Conservation (phyloP, 768 basidiomycete species). For the Strobilomyces confusus region DNA sequence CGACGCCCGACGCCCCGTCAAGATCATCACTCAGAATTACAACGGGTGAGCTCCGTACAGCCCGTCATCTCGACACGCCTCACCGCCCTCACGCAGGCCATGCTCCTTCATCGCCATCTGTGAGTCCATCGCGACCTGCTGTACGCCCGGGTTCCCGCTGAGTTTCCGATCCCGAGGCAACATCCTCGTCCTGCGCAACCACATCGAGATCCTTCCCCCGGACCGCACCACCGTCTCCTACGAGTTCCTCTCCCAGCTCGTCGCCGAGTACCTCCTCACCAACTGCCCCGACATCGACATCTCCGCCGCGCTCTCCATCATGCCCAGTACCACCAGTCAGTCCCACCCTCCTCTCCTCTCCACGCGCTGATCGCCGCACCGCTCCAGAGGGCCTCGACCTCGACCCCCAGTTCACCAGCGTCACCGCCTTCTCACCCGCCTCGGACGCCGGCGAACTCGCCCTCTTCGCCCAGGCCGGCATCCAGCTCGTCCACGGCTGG, state of each 20-base stretch:
- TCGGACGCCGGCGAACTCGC: conserved; percentile 73
- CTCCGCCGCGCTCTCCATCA: conserved; percentile 28
- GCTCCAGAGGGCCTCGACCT: conserved; percentile 84
- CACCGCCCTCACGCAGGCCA: conserved; percentile 45
- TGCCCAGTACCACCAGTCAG: conserved; percentile 72
- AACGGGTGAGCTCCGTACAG: conserved; percentile 59
- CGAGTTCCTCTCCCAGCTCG: conserved; percentile 75
- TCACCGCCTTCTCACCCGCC: conserved; percentile 62
- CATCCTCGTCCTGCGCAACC: conserved; percentile 80
- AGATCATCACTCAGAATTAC: conserved; percentile 79
- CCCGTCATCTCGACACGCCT: not conserved
- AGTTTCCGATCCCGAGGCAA: too few relatives aligned
- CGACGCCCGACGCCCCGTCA: conserved; percentile 33
- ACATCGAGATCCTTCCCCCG: conserved; percentile 67
- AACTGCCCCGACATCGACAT: conserved; percentile 41
- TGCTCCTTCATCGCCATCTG: conserved; percentile 92
- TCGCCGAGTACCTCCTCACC: conserved; percentile 76
- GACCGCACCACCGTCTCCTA: conserved; percentile 74
- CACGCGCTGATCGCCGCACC: not conserved
- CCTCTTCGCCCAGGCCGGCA: conserved; percentile 79
- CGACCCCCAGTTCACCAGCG: conserved; percentile 75
- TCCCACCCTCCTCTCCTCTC: conserved; percentile 5
- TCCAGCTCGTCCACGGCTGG: conserved; percentile 88
- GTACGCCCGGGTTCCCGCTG: too few relatives aligned
- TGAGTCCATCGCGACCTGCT: conserved; percentile 29